Evolutionary conservation across 2,329 filamentous ascomycete species (phyloP), one percentile per base, ranked within the genome.

Genomic region (Domatiomyces globalis): DNA sequence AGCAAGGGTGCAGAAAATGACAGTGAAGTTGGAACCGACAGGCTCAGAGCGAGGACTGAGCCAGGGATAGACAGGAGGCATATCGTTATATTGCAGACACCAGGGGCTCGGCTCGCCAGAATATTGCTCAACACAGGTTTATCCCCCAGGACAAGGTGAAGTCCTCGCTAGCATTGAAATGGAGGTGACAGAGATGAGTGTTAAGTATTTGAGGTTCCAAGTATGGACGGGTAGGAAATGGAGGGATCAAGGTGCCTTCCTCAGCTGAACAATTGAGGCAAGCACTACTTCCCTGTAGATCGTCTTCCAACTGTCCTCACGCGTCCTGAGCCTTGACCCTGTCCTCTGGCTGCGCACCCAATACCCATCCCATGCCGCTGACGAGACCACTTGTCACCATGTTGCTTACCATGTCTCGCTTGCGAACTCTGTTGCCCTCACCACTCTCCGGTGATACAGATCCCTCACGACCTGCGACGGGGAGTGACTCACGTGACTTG

Each of bases 311-410:
- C 9, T 39, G 33, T 39, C 4, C 2, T 39, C 33, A 39, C 33
- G 15, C 33, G 4, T 15, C 33, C 12, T 39, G 33, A 39, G 33
- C 33, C 9, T 39, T 39, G 33, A 15, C 33, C 19, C 56, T 51
- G 22, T 58, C 56, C 36, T 45, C 49, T 9, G 71, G 69, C 53
- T 72, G 69, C 50, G 70, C 71, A 63, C 80, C 80, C 50, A 83
- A 63, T 51, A 83, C 76, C 80, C 80, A 83, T 7, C 80, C 80
- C 60, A 83, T 69, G 8, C 80, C 80, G 62, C 72, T 79, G 6
- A 77, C 78, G 61, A 83, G 63, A 5, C 77, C 78, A 2, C 77
- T 78, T 10, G 76, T 80, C 5, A 81, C 79, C 64, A 79, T 79
- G 66, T 73, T 81, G 53, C 78, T 78, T 46, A 83, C 77, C 67